A percentile compares a stretch with the other conserved stretches of the same genome.
phyloP scores from a whole-genome alignment of 306 rosid genomes.

The Pyrus bretschneideri region DNA sequence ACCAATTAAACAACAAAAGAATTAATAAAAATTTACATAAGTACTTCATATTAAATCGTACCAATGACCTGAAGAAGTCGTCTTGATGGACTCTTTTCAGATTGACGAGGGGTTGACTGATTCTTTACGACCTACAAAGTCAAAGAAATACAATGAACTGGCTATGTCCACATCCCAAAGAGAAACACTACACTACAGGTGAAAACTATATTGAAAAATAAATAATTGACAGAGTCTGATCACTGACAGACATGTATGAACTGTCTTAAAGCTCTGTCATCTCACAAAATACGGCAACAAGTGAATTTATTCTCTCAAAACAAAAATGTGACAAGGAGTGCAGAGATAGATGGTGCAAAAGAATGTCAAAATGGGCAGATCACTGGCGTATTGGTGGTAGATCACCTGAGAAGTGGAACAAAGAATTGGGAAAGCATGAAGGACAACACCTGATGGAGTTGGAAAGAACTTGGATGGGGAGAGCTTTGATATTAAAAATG shows the following conservation, averaged over 20 bases:
- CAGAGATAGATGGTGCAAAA: background rate
- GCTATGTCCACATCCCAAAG: constrained; percentile 12
- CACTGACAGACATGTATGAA: background rate
- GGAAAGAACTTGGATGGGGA: background rate
- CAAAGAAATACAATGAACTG: constrained; percentile 17
- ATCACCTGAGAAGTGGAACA: background rate
- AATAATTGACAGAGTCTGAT: background rate
- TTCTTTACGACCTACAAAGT: constrained; percentile 52
- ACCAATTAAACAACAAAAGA: background rate
- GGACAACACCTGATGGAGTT: background rate
- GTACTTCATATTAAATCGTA: constrained; percentile 34
- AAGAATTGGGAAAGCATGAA: background rate
- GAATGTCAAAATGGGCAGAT: background rate
- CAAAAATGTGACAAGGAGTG: background rate
- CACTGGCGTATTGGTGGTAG: background rate
- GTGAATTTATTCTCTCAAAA: background rate
- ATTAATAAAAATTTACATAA: background rate
- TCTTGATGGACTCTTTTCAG: constrained; percentile 53
- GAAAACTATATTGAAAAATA: background rate
- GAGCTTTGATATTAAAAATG: background rate
- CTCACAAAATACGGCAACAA: background rate
- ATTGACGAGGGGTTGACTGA: constrained; percentile 62
- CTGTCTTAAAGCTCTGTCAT: background rate
- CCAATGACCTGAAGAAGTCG: constrained; percentile 94
- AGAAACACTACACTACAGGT: background rate